Percentiles rank a stretch among this genome's conserved stretches.
Conservation (phyloP, 1,284 basidiomycete species). For the Ustilago cynodontis region DNA sequence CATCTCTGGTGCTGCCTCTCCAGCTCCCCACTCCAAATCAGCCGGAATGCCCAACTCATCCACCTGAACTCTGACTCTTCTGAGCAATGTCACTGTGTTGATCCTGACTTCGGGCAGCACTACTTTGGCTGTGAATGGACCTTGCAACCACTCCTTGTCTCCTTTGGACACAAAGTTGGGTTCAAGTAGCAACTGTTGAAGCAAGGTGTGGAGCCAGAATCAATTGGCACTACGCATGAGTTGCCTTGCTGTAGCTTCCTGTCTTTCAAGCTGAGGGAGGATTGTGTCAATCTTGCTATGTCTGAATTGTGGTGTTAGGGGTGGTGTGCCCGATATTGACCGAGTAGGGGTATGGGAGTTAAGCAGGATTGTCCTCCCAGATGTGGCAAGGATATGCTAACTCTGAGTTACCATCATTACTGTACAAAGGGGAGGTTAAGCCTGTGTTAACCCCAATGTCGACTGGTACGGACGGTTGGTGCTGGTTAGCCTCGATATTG, state of each 20-base stretch:
- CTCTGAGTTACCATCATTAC: no score
- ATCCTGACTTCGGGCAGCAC: slow-evolving; percentile 42
- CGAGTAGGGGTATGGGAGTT: no score
- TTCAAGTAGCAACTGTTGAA: slow-evolving; percentile 28
- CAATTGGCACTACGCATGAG: slow-evolving; percentile 35
- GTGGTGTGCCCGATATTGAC: no score
- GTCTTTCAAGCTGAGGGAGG: slow-evolving; percentile 48
- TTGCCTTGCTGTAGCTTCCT: slow-evolving; percentile 44
- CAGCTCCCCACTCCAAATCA: slow-evolving; percentile 41
- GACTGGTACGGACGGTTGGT: no score
- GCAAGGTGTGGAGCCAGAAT: slow-evolving; percentile 45
- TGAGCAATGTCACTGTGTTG: slow-evolving; percentile 21
- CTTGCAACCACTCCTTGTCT: slow-evolving; percentile 4
- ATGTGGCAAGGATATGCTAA: no score
- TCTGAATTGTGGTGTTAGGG: no score
- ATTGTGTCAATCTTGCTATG: slow-evolving; percentile 13
- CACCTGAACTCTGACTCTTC: slow-evolving; percentile 43
- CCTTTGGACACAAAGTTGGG: not conserved
- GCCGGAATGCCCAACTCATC: slow-evolving; percentile 37
- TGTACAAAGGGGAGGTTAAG: no score
- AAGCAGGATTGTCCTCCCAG: no score
- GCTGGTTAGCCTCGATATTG: no score
- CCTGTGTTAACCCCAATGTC: no score
- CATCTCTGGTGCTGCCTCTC: slow-evolving; percentile 11
- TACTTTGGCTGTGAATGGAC: slow-evolving; percentile 36